A percentile compares a stretch with the other conserved stretches of the same genome.
Evolutionary conservation across 257 asterid species (phyloP).

Genomic region (Paulownia fortunei): DNA sequence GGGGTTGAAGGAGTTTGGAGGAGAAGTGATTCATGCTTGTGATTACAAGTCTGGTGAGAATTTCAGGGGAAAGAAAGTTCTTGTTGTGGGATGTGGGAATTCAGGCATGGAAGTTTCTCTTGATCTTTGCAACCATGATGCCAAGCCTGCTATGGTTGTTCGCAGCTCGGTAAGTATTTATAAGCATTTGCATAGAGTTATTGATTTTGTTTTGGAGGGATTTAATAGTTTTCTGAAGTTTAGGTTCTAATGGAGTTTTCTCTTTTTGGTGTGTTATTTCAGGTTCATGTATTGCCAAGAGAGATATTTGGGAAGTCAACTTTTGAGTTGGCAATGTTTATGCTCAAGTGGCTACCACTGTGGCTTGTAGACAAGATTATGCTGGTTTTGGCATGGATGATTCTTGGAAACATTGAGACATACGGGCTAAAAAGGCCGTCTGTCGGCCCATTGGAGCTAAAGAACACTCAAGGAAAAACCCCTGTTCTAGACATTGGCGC

Average conservation of each 20-base stretch:
- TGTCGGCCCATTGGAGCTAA: constrained; percentile 73
- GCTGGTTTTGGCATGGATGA: constrained; percentile 68
- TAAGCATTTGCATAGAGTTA: too few relatives aligned
- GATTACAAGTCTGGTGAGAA: constrained; percentile 80
- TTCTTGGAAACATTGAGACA: constrained; percentile 69
- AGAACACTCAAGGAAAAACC: constrained; percentile 72
- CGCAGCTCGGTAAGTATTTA: constrained; percentile 73
- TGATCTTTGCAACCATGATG: constrained; percentile 87
- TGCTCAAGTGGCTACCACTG: constrained; percentile 82
- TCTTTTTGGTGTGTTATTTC: constrained; percentile 19
- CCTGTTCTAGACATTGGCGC: constrained; percentile 92
- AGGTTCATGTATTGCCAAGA: constrained; percentile 90
- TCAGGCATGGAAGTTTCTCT: constrained; percentile 98
- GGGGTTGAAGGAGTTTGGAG: constrained; percentile 65
- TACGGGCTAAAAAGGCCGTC: constrained; percentile 69
- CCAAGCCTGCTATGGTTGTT: constrained; percentile 80
- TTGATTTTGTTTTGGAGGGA: too few relatives aligned
- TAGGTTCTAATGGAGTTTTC: constrained; percentile 24
- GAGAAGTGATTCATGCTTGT: constrained; percentile 78
- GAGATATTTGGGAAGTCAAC: constrained; percentile 79
- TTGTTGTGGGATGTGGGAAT: constrained; percentile 88
- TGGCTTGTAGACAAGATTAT: constrained; percentile 83
- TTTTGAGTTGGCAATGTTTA: constrained; percentile 64
- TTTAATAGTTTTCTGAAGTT: background rate
- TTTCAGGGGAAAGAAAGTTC: constrained; percentile 71